These are phyloP conservation scores for Penicillium aurantiogriseum DNA, from an alignment of 2,329 filamentous ascomycete species.

Conservation along the genomic window DNA sequence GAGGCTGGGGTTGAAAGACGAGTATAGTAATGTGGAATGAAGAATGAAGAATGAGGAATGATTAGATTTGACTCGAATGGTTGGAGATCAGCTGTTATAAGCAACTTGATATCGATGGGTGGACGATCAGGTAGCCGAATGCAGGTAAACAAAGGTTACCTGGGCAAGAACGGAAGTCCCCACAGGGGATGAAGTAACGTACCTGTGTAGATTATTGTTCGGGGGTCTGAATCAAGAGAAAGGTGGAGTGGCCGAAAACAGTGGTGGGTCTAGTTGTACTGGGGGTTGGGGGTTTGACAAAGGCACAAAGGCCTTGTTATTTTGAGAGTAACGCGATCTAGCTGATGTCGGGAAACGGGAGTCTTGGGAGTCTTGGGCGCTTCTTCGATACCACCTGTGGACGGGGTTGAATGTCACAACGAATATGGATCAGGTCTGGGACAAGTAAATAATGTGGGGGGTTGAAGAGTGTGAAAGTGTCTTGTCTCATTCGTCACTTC, in stretches of 20 bases:
- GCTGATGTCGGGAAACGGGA: slow-evolving; percentile 1
- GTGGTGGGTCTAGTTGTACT: slow-evolving; percentile 9
- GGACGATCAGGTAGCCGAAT: slow-evolving; percentile 14
- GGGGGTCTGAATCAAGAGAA: slow-evolving; percentile 4
- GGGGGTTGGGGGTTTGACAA: slow-evolving; percentile 18
- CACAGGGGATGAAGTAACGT: slow-evolving; percentile 2
- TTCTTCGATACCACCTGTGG: not conserved
- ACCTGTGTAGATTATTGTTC: slow-evolving; percentile 12
- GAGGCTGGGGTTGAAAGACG: slow-evolving; percentile 25
- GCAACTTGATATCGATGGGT: slow-evolving; percentile 22
- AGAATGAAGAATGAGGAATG: slow-evolving; percentile 20
- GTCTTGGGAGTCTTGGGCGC: not conserved
- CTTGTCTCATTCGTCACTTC: not conserved
- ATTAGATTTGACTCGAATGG: slow-evolving; percentile 20
- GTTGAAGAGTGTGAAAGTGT: not conserved
- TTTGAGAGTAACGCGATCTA: slow-evolving; percentile 4
- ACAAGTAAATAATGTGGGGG: not conserved
- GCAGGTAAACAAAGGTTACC: slow-evolving; percentile 12
- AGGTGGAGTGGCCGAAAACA: slow-evolving; percentile 18
- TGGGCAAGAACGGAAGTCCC: slow-evolving; percentile 15
- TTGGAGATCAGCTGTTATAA: slow-evolving; percentile 33
- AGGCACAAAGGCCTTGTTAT: slow-evolving; percentile 16
- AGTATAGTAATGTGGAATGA: slow-evolving; percentile 16
- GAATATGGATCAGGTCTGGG: not conserved
- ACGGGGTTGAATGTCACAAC: not conserved